Evolutionary conservation across 208 protist species (phyloP).

Genomic region (Trichomonas gallinae): DNA sequence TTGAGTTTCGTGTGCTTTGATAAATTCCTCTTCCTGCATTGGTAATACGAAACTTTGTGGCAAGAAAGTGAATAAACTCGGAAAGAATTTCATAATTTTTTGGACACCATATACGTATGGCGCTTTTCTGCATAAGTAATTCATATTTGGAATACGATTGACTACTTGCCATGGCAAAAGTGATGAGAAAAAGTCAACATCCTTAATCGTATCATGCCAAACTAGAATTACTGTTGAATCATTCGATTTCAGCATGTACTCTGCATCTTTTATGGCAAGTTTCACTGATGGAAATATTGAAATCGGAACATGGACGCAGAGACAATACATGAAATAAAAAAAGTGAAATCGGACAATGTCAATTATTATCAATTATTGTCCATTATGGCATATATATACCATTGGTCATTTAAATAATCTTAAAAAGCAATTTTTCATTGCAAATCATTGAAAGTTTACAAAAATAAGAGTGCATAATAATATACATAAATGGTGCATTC

Average conservation of each 20-base stretch:
- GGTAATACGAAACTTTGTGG: not conserved
- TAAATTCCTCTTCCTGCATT: not conserved
- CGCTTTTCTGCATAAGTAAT: not conserved
- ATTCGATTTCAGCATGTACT: not conserved
- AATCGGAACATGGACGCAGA: not conserved
- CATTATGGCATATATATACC: too few relatives aligned
- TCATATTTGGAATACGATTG: constrained; percentile 5
- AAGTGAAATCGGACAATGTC: too few relatives aligned
- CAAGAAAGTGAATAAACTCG: not conserved
- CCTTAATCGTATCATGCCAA: not conserved
- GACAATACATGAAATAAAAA: not conserved
- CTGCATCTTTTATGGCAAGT: not conserved
- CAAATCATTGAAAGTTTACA: too few relatives aligned
- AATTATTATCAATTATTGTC: too few relatives aligned
- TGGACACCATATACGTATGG: not conserved
- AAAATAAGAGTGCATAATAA: too few relatives aligned
- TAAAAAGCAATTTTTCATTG: too few relatives aligned
- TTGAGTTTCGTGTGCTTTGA: not conserved
- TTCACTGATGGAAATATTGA: not conserved
- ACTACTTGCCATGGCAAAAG: constrained; percentile 2
- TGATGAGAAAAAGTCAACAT: not conserved
- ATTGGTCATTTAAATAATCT: too few relatives aligned
- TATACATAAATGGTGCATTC: too few relatives aligned
- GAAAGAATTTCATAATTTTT: not conserved
- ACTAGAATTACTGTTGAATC: not conserved